Evolutionary conservation across 2,329 filamentous ascomycete genomes (phyloP).

Genomic region (Phialemonium atrogriseum): DNA sequence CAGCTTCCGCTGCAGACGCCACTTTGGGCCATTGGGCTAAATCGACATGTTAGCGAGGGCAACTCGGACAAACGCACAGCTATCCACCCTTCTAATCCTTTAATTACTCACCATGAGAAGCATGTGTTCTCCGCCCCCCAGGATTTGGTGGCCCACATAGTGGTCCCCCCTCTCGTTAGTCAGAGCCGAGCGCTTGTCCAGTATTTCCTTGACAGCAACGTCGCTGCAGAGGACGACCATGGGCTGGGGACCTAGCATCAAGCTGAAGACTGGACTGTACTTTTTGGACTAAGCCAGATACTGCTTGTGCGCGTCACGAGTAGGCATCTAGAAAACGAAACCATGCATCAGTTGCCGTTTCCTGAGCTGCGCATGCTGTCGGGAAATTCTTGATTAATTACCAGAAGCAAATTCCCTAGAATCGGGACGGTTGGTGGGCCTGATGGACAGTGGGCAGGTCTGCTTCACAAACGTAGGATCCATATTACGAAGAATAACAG

Average conservation of each 20-base stretch:
- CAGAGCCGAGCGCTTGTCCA: conserved; percentile 18
- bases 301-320: conserved; percentile 14
- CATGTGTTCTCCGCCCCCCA: conserved; percentile 14
- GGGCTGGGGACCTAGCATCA: conserved; percentile 16
- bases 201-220: conserved; percentile 16
- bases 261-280: conserved; percentile 16
- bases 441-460: conserved; percentile 16
- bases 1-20: conserved; percentile 16
- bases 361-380: background rate
- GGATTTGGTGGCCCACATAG: conserved; percentile 16
- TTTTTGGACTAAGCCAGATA: conserved; percentile 16
- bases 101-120: conserved; percentile 16
- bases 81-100: no score
- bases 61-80: no score
- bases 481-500: no score
- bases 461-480: no score
- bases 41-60: background rate
- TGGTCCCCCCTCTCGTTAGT: conserved; percentile 14
- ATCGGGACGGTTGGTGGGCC: conserved; percentile 18
- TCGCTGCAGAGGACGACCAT: conserved; percentile 15
- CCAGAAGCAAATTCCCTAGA: conserved; percentile 18
- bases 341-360: background rate
- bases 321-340: conserved; percentile 15
- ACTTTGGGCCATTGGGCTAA: conserved; percentile 10
- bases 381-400: conserved; percentile 1